Evolutionary conservation across 2,329 filamentous ascomycete species (phyloP).

Genomic region (Thielaviopsis punctulata): DNA sequence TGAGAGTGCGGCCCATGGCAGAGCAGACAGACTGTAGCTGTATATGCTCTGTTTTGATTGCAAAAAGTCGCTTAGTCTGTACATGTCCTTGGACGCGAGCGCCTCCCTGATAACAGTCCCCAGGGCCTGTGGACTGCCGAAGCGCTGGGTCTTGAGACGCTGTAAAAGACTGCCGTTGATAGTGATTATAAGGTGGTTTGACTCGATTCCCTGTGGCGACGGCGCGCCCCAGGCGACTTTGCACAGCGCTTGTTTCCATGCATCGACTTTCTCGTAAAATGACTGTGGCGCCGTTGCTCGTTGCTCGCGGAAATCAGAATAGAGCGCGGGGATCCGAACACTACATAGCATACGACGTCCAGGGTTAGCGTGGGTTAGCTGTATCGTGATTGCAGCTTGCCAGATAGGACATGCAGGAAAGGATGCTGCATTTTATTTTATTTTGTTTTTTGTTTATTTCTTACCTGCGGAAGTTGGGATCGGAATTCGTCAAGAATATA

Average conservation of each 20-base stretch:
- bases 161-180: slow-evolving; percentile 48
- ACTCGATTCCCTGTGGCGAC: slow-evolving; percentile 24
- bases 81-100: slow-evolving; percentile 47
- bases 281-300: slow-evolving; percentile 66
- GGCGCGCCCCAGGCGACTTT: slow-evolving; percentile 47
- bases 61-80: slow-evolving; percentile 55
- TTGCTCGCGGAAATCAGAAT: slow-evolving; percentile 69
- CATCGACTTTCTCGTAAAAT: slow-evolving; percentile 60
- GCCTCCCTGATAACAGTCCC: slow-evolving; percentile 64
- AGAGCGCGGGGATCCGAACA: slow-evolving; percentile 66
- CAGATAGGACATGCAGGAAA: background rate
- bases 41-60: slow-evolving; percentile 53
- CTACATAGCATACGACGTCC: slow-evolving; percentile 24
- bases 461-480: slow-evolving; percentile 44
- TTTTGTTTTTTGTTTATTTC: too few relatives aligned
- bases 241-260: slow-evolving; percentile 63
- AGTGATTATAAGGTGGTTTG: slow-evolving; percentile 34
- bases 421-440: background rate
- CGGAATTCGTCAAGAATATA: slow-evolving; percentile 43
- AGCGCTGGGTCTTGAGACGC: slow-evolving; percentile 58
- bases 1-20: slow-evolving; percentile 51
- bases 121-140: slow-evolving; percentile 65
- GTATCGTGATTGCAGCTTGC: background rate
- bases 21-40: slow-evolving; percentile 44
- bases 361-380: background rate